Conservation (phyloP, 495 filamentous ascomycete species). For the Emericellopsis terricola region DNA sequence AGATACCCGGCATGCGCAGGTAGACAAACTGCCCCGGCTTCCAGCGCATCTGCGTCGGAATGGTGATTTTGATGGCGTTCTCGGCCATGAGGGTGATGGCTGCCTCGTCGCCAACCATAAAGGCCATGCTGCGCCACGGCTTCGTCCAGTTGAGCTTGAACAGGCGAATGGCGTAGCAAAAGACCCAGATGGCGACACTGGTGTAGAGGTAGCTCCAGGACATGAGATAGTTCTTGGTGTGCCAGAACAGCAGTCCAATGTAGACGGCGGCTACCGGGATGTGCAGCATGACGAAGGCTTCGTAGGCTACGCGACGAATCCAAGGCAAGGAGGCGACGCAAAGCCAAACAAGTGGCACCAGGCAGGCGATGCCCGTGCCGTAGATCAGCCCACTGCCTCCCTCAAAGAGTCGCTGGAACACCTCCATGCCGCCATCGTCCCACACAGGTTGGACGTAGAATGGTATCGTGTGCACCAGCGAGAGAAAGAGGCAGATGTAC, state of each 20-base stretch:
- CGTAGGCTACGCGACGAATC: slow-evolving; percentile 44
- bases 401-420: slow-evolving; percentile 48
- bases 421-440: slow-evolving; percentile 49
- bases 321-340: slow-evolving; percentile 69
- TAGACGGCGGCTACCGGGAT: slow-evolving; percentile 67
- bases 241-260: slow-evolving; percentile 83
- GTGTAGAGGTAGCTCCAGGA: slow-evolving; percentile 85
- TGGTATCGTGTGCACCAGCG: slow-evolving; percentile 67
- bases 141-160: slow-evolving; percentile 77
- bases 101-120: slow-evolving; percentile 74
- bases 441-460: slow-evolving; percentile 81
- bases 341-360: slow-evolving; percentile 64
- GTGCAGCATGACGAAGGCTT: slow-evolving; percentile 68
- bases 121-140: slow-evolving; percentile 51
- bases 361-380: slow-evolving; percentile 73
- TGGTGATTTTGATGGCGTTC: slow-evolving; percentile 82
- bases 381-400: slow-evolving; percentile 50
- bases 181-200: slow-evolving; percentile 59
- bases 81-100: slow-evolving; percentile 76
- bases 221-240: slow-evolving; percentile 78
- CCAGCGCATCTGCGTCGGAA: slow-evolving; percentile 87
- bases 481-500: slow-evolving; percentile 73
- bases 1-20: slow-evolving; percentile 80
- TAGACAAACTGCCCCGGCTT: slow-evolving; percentile 90
- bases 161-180: slow-evolving; percentile 45